These are phyloP conservation scores for Beauveria scarabaeidicola DNA, from an alignment of 2,329 filamentous ascomycete species.

Conservation along the genomic window DNA sequence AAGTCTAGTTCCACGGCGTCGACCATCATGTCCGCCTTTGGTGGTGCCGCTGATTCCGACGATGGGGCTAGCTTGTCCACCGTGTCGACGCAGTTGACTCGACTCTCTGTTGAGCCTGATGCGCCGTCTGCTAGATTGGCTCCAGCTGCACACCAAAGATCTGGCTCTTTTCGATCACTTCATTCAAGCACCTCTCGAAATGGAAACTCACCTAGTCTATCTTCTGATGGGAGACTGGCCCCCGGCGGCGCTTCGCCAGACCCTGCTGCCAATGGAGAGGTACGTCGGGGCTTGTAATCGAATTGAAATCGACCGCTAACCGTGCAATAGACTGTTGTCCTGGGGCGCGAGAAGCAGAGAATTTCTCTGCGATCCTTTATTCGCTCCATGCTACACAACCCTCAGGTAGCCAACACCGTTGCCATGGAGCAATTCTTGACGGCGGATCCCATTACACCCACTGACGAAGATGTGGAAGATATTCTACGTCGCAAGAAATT, in stretches of 20 bases:
- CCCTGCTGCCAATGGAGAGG: slow-evolving; percentile 19
- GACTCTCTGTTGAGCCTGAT: slow-evolving; percentile 20
- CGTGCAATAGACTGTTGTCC: slow-evolving; percentile 39
- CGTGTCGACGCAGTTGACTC: slow-evolving; percentile 57
- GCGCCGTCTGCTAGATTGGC: slow-evolving; percentile 19
- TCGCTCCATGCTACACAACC: slow-evolving; percentile 76
- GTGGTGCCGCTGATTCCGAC: slow-evolving; percentile 61
- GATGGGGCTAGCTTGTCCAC: slow-evolving; percentile 78
- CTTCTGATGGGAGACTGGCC: slow-evolving; percentile 24
- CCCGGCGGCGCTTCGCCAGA: slow-evolving; percentile 16
- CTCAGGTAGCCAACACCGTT: slow-evolving; percentile 72
- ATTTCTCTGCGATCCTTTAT: slow-evolving; percentile 87
- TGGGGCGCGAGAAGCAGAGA: slow-evolving; percentile 83
- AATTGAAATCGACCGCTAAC: not conserved
- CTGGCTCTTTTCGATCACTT: slow-evolving; percentile 19
- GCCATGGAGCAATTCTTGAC: slow-evolving; percentile 81
- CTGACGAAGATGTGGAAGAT: slow-evolving; percentile 76
- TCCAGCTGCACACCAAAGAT: slow-evolving; percentile 17
- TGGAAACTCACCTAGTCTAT: slow-evolving; percentile 22
- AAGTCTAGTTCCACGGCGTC: slow-evolving; percentile 65
- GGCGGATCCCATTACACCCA: slow-evolving; percentile 60
- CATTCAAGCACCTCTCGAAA: slow-evolving; percentile 23
- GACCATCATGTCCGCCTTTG: slow-evolving; percentile 43
- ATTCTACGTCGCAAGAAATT: slow-evolving; percentile 71
- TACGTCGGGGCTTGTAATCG: not conserved